Percentiles rank a stretch among this genome's conserved stretches.
These are phyloP conservation scores for Vitis cinerea DNA, from an alignment of 164 flowering plant genomes.

Conservation along the genomic window DNA sequence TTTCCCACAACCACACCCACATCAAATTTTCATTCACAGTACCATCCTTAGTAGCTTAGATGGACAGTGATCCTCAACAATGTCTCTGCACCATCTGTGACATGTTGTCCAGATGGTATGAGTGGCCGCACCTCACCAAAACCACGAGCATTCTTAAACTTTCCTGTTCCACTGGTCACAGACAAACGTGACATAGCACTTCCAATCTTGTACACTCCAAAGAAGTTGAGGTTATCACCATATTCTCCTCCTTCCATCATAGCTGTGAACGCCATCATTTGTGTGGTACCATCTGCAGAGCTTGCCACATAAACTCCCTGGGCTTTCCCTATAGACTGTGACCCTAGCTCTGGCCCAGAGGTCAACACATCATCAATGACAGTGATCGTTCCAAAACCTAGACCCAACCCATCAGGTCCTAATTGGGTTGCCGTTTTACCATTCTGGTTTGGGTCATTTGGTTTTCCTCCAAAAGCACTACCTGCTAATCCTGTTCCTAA, in stretches of 20 bases:
- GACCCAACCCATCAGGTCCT: conserved; percentile 72
- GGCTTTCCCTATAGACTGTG: conserved; percentile 46
- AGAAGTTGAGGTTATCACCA: conserved; percentile 77
- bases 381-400: conserved; percentile 65
- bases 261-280: conserved; percentile 65
- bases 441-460: conserved; percentile 25
- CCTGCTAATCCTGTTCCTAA: conserved; percentile 82
- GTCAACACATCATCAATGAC: conserved; percentile 57
- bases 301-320: conserved; percentile 61
- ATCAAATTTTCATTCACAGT: not conserved
- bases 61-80: conserved; percentile 69
- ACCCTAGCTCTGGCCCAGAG: conserved; percentile 42
- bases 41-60: conserved; percentile 42
- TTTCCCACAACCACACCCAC: not conserved
- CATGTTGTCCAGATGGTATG: conserved; percentile 61
- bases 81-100: conserved; percentile 65
- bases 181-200: conserved; percentile 58
- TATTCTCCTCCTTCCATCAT: conserved; percentile 58
- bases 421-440: conserved; percentile 30
- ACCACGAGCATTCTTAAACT: conserved; percentile 71
- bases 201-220: conserved; percentile 69
- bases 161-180: conserved; percentile 82
- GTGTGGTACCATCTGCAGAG: conserved; percentile 57
- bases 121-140: conserved; percentile 69
- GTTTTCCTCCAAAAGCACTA: conserved; percentile 46